Percentiles rank a stretch among this genome's conserved stretches.
These are phyloP conservation scores for Gloeopeniophorella convolvens DNA, from an alignment of 768 basidiomycete genomes.

Conservation along the genomic window DNA sequence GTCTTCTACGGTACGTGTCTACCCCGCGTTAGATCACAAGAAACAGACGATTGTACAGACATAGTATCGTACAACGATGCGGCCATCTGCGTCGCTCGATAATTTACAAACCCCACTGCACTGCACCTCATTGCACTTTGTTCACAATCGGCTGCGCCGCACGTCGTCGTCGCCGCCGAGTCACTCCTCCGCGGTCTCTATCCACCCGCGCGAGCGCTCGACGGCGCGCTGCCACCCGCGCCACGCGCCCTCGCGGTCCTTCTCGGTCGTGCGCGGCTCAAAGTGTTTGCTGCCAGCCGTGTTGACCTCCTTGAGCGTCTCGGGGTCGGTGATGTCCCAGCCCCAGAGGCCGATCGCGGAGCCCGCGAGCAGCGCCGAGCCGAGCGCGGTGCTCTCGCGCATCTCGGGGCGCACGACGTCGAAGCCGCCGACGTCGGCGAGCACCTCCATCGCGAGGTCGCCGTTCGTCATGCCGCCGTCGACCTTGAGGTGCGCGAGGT, in stretches of 20 bases:
- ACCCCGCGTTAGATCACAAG: too few species aligned
- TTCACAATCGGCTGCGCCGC: neutral
- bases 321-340: constrained; percentile 83
- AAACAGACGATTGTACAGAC: too few species aligned
- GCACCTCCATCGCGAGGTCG: constrained; percentile 78
- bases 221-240: constrained; percentile 85
- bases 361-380: constrained; percentile 90
- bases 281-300: constrained; percentile 75
- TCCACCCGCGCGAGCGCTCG: constrained; percentile 78
- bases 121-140: too few species aligned
- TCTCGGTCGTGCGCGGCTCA: constrained; percentile 44
- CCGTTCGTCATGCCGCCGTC: constrained; percentile 99
- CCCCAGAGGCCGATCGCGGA: constrained; percentile 83
- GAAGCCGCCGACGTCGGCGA: constrained; percentile 90
- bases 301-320: constrained; percentile 82
- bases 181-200: constrained; percentile 40
- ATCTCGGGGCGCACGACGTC: constrained; percentile 89
- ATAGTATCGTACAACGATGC: too few species aligned
- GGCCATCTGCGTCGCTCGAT: too few species aligned
- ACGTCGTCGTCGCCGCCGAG: neutral
- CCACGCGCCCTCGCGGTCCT: constrained; percentile 60
- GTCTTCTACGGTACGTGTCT: too few species aligned
- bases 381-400: constrained; percentile 95
- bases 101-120: neutral
- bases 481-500: constrained; percentile 83